Evolutionary conservation across 176 grass and related monocot species (phyloP).

Genomic region (Triticum aestivum): DNA sequence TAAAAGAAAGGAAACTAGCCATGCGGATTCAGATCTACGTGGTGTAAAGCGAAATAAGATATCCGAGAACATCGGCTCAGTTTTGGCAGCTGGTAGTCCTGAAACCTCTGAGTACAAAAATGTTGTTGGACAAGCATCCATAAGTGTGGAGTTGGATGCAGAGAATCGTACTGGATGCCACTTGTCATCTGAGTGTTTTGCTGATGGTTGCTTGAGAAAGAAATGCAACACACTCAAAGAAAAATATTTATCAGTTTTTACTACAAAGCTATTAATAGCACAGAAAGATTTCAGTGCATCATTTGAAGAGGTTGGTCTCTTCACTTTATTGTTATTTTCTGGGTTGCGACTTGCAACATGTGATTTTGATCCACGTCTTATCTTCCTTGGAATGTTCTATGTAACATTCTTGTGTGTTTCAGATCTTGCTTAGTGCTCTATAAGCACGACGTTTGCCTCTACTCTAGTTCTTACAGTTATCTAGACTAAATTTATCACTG

Average conservation of each 20-base stretch:
- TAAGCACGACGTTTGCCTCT: not conserved
- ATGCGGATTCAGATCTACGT: constrained; percentile 46
- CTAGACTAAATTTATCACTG: not conserved
- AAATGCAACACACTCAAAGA: constrained; percentile 68
- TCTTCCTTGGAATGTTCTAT: not conserved
- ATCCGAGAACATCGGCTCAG: constrained; percentile 30
- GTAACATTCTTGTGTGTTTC: constrained; percentile 4
- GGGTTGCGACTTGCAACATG: not conserved
- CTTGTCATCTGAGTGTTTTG: constrained; percentile 62
- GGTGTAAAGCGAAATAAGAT: constrained; percentile 61
- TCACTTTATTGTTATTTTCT: constrained; percentile 5
- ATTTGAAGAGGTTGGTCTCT: constrained; percentile 56
- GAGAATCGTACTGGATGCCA: constrained; percentile 41
- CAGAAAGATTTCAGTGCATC: constrained; percentile 77
- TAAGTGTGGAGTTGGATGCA: constrained; percentile 14
- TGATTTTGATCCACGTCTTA: constrained; percentile 18
- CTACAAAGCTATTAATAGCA: constrained; percentile 55
- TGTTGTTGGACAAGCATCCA: constrained; percentile 6
- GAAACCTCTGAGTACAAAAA: constrained; percentile 37
- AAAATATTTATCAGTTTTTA: constrained; percentile 82
- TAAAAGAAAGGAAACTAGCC: constrained; percentile 60
- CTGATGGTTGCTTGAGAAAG: constrained; percentile 82
- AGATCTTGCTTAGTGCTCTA: not conserved
- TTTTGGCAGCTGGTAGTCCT: constrained; percentile 35
- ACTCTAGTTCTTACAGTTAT: not conserved